Conservation (phyloP, 208 protist genomes). For the Acanthamoeba lenticulata region DNA sequence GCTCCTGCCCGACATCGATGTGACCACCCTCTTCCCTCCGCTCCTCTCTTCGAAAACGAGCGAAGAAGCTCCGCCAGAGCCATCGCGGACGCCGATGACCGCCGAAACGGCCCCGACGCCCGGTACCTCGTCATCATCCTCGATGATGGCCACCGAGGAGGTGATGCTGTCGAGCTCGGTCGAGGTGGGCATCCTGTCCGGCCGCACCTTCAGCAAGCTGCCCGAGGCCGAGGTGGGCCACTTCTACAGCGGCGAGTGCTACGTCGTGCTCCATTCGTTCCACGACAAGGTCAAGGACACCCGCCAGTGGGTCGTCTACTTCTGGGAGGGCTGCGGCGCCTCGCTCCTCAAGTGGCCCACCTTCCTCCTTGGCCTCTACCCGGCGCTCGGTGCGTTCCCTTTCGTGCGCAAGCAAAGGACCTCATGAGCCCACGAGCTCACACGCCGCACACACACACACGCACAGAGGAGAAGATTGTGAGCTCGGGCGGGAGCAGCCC, state of each 20-base stretch:
- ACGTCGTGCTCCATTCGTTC: slow-evolving; percentile 6
- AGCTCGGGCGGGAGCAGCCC: background rate
- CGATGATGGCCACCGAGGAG: no score
- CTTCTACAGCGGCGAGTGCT: slow-evolving; percentile 46
- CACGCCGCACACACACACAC: no score
- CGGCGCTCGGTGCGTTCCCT: background rate
- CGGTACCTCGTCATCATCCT: no score
- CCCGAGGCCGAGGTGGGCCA: slow-evolving; percentile 35
- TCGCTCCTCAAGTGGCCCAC: slow-evolving; percentile 9
- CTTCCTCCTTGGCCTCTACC: slow-evolving; percentile 21
- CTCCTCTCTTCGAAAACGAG: background rate
- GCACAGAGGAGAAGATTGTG: slow-evolving; percentile 20
- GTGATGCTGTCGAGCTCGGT: background rate
- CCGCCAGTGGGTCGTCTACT: slow-evolving; percentile 6
- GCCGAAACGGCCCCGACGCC: no score
- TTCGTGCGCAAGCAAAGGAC: no score
- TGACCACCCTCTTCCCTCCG: background rate
- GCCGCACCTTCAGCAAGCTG: slow-evolving; percentile 36
- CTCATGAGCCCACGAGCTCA: no score
- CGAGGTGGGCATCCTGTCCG: slow-evolving; percentile 14
- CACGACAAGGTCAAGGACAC: background rate
- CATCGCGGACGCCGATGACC: no score
- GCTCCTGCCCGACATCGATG: background rate
- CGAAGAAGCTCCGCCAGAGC: no score
- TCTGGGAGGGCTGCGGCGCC: slow-evolving; percentile 11